Evolutionary conservation across 2,329 filamentous ascomycete species (phyloP), one percentile per base, ranked within the genome.

Genomic region (Plenodomus biglobosus): DNA sequence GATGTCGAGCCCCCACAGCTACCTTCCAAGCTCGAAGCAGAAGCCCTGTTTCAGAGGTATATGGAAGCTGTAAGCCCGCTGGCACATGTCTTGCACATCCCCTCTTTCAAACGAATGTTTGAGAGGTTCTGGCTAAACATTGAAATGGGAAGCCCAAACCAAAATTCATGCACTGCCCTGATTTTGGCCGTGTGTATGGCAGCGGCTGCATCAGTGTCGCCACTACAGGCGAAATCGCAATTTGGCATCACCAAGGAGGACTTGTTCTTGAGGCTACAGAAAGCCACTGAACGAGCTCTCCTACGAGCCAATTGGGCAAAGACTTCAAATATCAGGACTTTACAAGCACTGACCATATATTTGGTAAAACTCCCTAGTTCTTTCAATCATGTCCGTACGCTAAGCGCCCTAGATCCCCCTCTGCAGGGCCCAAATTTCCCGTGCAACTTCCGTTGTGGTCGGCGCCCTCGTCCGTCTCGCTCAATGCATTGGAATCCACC

Each of bases 171-270:
- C 46, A 70, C 66, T 18, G 68, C 69, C n/a, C 46, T 71, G 48
- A 65, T 72, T 32, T 43, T 71, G 24, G 63, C 69, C 13, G 66
- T 72, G 0, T 71, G 69, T 38, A 72, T 71, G 67, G 68, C 68
- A 15, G 69, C 69, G 21, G 65, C 68, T 21, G 67, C 68, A 15
- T 69, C 65, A 1, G 56, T 72, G n/a, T 70, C 69, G 2, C 64
- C 68, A 10, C 45, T 72, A 22, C 69, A 71, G 51, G 66, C 68
- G n/a, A 72, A 71, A 38, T 68, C 68, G 15, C 68, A 72, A 24
- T 72, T 72, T 42, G 66, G 68, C 22, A 70, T 71, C 20, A 68
- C 68, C 0, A 70, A 70, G 50, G 69, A 72, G 45, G 69, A 71
- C 18, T 36, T 72, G 18, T 70, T 70, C 37, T 34, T 69, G 18